Conservation (phyloP, 106 monocot genomes). For the Phalaenopsis aphrodite region DNA sequence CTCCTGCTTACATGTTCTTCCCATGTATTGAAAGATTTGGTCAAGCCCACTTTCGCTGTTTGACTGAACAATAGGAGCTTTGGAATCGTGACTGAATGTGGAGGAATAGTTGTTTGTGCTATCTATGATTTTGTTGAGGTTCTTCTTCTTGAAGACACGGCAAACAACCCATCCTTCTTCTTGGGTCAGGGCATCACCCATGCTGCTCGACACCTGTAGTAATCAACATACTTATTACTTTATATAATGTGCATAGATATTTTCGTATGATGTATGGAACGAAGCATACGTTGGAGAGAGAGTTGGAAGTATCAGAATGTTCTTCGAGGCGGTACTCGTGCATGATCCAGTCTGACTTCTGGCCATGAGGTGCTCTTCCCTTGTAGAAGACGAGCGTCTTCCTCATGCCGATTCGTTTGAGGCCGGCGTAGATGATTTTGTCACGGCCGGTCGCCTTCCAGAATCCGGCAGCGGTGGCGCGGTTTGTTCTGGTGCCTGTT, state of each 20-base stretch:
- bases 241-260: neutral
- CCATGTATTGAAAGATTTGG: constrained; percentile 76
- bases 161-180: constrained; percentile 98
- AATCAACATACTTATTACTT: neutral
- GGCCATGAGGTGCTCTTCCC: constrained; percentile 88
- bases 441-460: constrained; percentile 98
- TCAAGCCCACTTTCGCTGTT: constrained; percentile 51
- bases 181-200: constrained; percentile 12
- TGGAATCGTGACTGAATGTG: constrained; percentile 20
- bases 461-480: constrained; percentile 90
- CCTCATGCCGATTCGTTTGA: constrained; percentile 82
- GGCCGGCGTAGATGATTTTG: constrained; percentile 69
- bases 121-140: constrained; percentile 45
- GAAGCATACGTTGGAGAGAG: constrained; percentile 22
- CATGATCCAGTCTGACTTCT: constrained; percentile 99
- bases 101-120: constrained; percentile 18
- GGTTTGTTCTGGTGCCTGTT: constrained; percentile 82
- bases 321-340: constrained; percentile 94
- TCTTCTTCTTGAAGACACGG: constrained; percentile 97
- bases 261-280: neutral
- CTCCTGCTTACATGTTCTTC: constrained; percentile 68
- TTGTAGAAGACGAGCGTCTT: constrained; percentile 97
- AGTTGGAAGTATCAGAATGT: constrained; percentile 23
- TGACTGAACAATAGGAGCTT: constrained; percentile 17
- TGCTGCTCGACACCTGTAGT: neutral